Conservation (phyloP, 1,284 basidiomycete species). For the Boletus semigastroideus region DNA sequence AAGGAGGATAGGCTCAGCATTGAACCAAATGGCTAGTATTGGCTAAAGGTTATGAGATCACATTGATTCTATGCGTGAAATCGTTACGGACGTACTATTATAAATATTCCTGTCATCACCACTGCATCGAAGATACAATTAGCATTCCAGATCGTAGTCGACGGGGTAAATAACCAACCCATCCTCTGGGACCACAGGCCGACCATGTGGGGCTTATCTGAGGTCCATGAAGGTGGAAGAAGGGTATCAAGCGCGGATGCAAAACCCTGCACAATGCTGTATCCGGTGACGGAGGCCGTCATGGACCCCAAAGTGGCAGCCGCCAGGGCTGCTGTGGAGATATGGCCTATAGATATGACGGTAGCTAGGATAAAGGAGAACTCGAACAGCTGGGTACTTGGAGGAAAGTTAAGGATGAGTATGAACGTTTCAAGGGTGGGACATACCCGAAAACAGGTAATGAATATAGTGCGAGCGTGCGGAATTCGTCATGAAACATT, state of each 20-base stretch:
- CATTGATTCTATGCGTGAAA: background rate
- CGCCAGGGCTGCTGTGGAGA: slow-evolving; percentile 80
- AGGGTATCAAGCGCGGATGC: slow-evolving; percentile 88
- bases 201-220: slow-evolving; percentile 76
- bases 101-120: slow-evolving; percentile 61
- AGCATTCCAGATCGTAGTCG: background rate
- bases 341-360: slow-evolving; percentile 82
- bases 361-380: slow-evolving; percentile 73
- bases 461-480: slow-evolving; percentile 62
- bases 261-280: slow-evolving; percentile 80
- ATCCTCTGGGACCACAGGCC: slow-evolving; percentile 92
- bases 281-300: slow-evolving; percentile 76
- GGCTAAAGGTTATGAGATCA: slow-evolving; percentile 44
- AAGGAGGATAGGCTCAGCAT: slow-evolving; percentile 79
- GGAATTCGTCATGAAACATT: slow-evolving; percentile 59
- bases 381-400: slow-evolving; percentile 72
- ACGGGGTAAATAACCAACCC: slow-evolving; percentile 45
- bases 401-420: background rate
- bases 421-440: slow-evolving; percentile 12
- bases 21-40: slow-evolving; percentile 74
- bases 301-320: slow-evolving; percentile 83
- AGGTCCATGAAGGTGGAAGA: slow-evolving; percentile 91
- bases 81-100: slow-evolving; percentile 50
- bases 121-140: slow-evolving; percentile 38
- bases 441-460: slow-evolving; percentile 66